Percentiles rank a stretch among this genome's conserved stretches.
phyloP scores from a whole-genome alignment of 2,329 filamentous ascomycete species.

The Fusarium metavorans region DNA sequence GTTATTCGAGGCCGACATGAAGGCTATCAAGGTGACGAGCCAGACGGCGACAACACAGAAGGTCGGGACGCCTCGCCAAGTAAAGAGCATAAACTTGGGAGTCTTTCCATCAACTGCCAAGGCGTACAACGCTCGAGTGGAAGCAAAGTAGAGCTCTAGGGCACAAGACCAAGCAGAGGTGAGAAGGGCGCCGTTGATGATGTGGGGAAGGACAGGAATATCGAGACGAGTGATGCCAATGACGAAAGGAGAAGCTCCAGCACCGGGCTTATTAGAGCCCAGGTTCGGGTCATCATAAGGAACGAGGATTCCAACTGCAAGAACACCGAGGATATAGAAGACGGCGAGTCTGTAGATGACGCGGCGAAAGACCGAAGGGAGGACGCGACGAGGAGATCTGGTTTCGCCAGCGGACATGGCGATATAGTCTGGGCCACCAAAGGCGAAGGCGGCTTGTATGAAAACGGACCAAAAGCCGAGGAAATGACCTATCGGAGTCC shows the following conservation, averaged over 20 bases:
- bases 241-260: slow-evolving; percentile 69
- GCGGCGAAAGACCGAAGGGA: slow-evolving; percentile 76
- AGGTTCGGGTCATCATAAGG: slow-evolving; percentile 57
- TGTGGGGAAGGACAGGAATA: slow-evolving; percentile 61
- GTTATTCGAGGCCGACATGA: slow-evolving; percentile 57
- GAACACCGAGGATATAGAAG: slow-evolving; percentile 76
- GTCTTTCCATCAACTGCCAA: slow-evolving; percentile 58
- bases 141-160: slow-evolving; percentile 58
- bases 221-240: slow-evolving; percentile 66
- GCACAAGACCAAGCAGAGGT: slow-evolving; percentile 57
- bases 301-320: slow-evolving; percentile 63
- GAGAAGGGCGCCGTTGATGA: slow-evolving; percentile 70
- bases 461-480: slow-evolving; percentile 65
- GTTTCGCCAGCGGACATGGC: slow-evolving; percentile 66
- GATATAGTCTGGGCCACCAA: slow-evolving; percentile 75
- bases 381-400: slow-evolving; percentile 70
- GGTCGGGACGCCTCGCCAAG: slow-evolving; percentile 66
- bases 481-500: slow-evolving; percentile 59
- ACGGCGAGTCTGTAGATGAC: slow-evolving; percentile 78
- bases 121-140: slow-evolving; percentile 56
- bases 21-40: slow-evolving; percentile 59
- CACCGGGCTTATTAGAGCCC: slow-evolving; percentile 59
- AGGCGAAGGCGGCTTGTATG: slow-evolving; percentile 75
- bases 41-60: slow-evolving; percentile 62
- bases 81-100: slow-evolving; percentile 64